Conservation (phyloP, 345 rosid genomes). For the Syzygium oleosum region DNA sequence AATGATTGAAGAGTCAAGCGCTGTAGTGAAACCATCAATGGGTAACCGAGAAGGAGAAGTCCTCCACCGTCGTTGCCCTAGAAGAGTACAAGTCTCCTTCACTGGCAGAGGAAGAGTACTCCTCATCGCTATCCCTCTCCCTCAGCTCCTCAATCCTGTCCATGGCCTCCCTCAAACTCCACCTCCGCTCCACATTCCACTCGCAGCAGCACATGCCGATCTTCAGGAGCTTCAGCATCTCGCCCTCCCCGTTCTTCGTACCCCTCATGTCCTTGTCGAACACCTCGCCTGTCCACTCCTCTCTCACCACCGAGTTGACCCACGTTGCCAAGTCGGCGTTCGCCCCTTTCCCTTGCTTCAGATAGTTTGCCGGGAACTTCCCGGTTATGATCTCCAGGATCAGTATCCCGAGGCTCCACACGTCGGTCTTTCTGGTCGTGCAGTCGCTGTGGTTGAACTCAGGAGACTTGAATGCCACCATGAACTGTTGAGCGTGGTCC, state of each 20-base stretch:
- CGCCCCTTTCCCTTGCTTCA: constrained; percentile 43
- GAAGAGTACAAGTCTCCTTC: constrained; percentile 53
- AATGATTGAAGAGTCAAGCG: neutral
- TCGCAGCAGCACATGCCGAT: constrained; percentile 83
- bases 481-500: constrained; percentile 58
- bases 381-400: constrained; percentile 74
- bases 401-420: constrained; percentile 91
- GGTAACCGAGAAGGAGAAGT: constrained; percentile 36
- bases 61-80: constrained; percentile 48
- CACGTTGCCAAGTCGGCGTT: constrained; percentile 55
- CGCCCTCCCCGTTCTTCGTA: constrained; percentile 52
- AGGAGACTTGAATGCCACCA: constrained; percentile 80
- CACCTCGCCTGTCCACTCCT: constrained; percentile 80
- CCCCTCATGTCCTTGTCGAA: constrained; percentile 73
- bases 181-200: constrained; percentile 60
- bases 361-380: constrained; percentile 74
- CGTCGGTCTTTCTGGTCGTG: constrained; percentile 52
- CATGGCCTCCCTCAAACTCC: constrained; percentile 54
- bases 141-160: constrained; percentile 46
- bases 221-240: constrained; percentile 75
- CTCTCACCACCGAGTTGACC: constrained; percentile 73
- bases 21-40: neutral
- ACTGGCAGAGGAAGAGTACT: constrained; percentile 45
- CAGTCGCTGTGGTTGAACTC: constrained; percentile 46
- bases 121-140: constrained; percentile 45